Evolutionary conservation across 2,329 filamentous ascomycete genomes (phyloP).

Genomic region (Epicoccum nigrum): DNA sequence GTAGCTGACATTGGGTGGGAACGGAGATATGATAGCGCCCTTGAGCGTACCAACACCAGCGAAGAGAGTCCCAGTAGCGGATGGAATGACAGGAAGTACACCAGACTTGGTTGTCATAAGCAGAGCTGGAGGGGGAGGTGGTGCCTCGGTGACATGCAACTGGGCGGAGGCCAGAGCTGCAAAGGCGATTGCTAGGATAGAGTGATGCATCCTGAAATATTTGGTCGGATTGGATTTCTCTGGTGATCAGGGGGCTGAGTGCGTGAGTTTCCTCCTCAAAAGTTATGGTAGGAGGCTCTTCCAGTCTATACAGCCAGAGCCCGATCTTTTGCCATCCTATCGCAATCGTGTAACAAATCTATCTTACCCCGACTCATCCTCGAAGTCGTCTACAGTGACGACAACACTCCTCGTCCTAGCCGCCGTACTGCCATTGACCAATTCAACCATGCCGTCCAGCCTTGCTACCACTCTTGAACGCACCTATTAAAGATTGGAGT

Average conservation of each 20-base stretch:
- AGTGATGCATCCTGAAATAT: constrained; percentile 1
- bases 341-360: background rate
- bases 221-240: background rate
- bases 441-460: background rate
- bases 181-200: constrained; percentile 19
- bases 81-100: constrained; percentile 27
- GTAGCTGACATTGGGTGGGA: constrained; percentile 30
- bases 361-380: background rate
- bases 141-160: constrained; percentile 24
- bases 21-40: constrained; percentile 33
- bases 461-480: background rate
- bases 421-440: background rate
- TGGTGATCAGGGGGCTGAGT: background rate
- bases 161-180: constrained; percentile 18
- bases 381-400: constrained; percentile 2
- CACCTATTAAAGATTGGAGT: background rate
- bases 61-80: constrained; percentile 22
- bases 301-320: constrained; percentile 1
- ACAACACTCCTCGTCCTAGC: constrained; percentile 8
- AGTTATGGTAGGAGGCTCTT: background rate
- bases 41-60: constrained; percentile 32
- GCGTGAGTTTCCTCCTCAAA: background rate
- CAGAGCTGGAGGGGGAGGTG: constrained; percentile 21
- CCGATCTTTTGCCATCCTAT: background rate
- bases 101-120: constrained; percentile 31